Conservation (phyloP, 257 asterid species). For the Coffea eugenioides region DNA sequence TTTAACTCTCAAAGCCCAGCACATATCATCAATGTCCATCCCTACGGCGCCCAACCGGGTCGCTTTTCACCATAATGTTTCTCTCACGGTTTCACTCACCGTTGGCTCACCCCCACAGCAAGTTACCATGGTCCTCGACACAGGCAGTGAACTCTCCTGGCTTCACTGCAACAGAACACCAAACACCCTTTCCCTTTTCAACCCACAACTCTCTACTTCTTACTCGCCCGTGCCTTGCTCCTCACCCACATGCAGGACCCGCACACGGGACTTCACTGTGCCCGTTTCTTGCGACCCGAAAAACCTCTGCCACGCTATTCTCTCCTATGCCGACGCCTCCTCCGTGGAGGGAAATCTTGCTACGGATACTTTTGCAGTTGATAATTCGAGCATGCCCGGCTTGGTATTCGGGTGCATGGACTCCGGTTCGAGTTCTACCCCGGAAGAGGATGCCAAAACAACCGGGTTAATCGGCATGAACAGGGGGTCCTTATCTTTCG, state of each 20-base stretch:
- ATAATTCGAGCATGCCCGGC: slow-evolving; percentile 26
- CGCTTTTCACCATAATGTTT: slow-evolving; percentile 65
- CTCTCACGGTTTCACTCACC: slow-evolving; percentile 58
- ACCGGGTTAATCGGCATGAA: slow-evolving; percentile 78
- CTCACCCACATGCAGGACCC: slow-evolving; percentile 56
- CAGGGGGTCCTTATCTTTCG: slow-evolving; percentile 66
- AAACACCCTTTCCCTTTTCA: slow-evolving; percentile 33
- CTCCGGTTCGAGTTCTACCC: slow-evolving; percentile 50
- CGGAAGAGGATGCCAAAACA: slow-evolving; percentile 46
- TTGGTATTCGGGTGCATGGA: slow-evolving; percentile 85
- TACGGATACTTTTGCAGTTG: slow-evolving; percentile 40
- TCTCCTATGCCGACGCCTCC: slow-evolving; percentile 78
- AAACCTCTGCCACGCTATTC: slow-evolving; percentile 54
- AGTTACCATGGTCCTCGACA: slow-evolving; percentile 83
- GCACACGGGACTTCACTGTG: slow-evolving; percentile 55
- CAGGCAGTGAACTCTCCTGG: slow-evolving; percentile 91
- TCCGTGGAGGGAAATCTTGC: slow-evolving; percentile 80
- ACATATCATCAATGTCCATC: slow-evolving; percentile 27
- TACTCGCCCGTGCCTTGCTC: slow-evolving; percentile 60
- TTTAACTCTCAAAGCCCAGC: slow-evolving; percentile 44
- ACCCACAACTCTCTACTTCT: slow-evolving; percentile 51
- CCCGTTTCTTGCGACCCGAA: slow-evolving; percentile 76
- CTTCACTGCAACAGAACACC: slow-evolving; percentile 58
- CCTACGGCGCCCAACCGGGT: slow-evolving; percentile 48
- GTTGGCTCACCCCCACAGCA: slow-evolving; percentile 81